Conservation (phyloP, 768 basidiomycete genomes). For the Auriculariales sp. region DNA sequence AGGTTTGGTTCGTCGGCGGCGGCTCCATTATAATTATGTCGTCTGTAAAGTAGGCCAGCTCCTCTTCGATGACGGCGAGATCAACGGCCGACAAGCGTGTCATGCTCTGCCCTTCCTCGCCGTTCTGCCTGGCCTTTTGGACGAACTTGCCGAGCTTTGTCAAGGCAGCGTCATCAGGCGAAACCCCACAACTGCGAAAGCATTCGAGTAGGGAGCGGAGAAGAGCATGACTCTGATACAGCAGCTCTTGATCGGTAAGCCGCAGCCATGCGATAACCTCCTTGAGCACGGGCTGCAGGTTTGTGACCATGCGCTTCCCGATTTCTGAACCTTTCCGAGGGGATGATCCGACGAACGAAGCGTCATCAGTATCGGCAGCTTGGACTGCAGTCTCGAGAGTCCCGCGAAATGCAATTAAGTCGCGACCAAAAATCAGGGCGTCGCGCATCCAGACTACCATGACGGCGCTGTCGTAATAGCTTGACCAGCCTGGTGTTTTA, state of each 20-base stretch:
- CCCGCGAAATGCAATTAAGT: conserved; percentile 68
- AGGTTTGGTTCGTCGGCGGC: background rate
- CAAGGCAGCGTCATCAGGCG: conserved; percentile 41
- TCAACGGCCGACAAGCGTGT: conserved; percentile 46
- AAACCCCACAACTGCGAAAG: conserved; percentile 47
- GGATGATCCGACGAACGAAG: conserved; percentile 16
- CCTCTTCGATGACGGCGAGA: conserved; percentile 49
- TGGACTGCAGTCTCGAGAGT: conserved; percentile 61
- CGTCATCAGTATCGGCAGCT: conserved; percentile 13
- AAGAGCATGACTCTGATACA: conserved; percentile 79
- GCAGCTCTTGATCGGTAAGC: conserved; percentile 79
- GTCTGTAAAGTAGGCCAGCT: conserved; percentile 39
- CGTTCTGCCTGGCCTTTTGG: conserved; percentile 32
- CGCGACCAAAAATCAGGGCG: conserved; percentile 82
- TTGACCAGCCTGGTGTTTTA: conserved; percentile 70
- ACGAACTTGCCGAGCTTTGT: conserved; percentile 53
- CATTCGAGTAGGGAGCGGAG: conserved; percentile 65
- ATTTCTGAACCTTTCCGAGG: conserved; percentile 37
- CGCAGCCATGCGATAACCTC: conserved; percentile 81
- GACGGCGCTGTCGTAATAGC: conserved; percentile 59
- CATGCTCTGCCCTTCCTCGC: conserved; percentile 25
- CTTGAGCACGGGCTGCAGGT: conserved; percentile 63
- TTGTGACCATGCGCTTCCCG: conserved; percentile 61
- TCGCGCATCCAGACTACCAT: conserved; percentile 99
- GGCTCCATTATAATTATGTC: conserved; percentile 41